Percentiles rank a stretch among this genome's conserved stretches.
These are phyloP conservation scores for Juncus inflexus DNA, from an alignment of 176 grass and related monocot species.

Conservation along the genomic window DNA sequence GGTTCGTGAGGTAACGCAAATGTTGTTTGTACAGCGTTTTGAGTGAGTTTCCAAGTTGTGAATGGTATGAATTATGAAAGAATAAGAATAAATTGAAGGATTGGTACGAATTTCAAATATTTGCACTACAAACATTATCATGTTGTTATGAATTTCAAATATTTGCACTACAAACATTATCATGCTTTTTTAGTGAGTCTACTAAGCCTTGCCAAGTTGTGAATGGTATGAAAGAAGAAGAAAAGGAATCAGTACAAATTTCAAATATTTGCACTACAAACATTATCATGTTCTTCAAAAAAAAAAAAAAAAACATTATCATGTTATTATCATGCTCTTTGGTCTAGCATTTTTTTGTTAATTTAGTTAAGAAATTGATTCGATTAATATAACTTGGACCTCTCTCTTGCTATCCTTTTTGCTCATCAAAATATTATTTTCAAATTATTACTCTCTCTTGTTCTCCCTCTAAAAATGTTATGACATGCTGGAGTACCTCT, in stretches of 20 bases:
- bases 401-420: too few relatives aligned
- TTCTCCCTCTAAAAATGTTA: too few relatives aligned
- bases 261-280: slow-evolving; percentile 29
- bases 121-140: slow-evolving; percentile 28
- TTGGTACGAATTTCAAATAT: slow-evolving; percentile 47
- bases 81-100: slow-evolving; percentile 43
- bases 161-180: too few relatives aligned
- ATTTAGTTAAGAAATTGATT: too few relatives aligned
- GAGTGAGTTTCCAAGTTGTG: slow-evolving; percentile 69
- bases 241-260: slow-evolving; percentile 52
- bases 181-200: slow-evolving; percentile 24
- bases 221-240: slow-evolving; percentile 52
- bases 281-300: too few relatives aligned
- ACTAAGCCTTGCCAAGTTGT: slow-evolving; percentile 70
- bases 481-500: too few relatives aligned
- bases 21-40: slow-evolving; percentile 70
- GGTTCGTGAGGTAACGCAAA: slow-evolving; percentile 83
- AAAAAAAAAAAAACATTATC: too few relatives aligned
- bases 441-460: too few relatives aligned
- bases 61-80: slow-evolving; percentile 37
- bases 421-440: too few relatives aligned
- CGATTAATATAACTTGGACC: too few relatives aligned
- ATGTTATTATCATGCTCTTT: too few relatives aligned
- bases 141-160: slow-evolving; percentile 54
- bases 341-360: too few relatives aligned